These are phyloP conservation scores for Mycosphaerella sp. DNA, from an alignment of 2,329 filamentous ascomycete genomes.

Conservation along the genomic window DNA sequence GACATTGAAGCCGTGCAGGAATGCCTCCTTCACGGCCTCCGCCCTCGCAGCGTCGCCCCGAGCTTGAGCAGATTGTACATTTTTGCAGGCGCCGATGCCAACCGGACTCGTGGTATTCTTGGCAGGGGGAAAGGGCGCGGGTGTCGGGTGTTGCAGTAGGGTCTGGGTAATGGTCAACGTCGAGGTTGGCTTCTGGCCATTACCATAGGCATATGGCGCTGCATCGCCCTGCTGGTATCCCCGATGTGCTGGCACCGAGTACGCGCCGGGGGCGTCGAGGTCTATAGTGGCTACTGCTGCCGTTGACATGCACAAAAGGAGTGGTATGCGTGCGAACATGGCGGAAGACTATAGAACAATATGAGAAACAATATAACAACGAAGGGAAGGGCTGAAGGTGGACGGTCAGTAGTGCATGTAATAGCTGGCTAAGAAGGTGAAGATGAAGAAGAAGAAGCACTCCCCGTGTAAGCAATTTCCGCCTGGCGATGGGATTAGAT, in stretches of 20 bases:
- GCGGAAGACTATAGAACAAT: no score
- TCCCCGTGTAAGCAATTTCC: no score
- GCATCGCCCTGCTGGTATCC: neutral
- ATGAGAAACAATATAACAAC: no score
- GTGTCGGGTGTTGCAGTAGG: neutral
- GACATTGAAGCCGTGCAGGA: slow-evolving; percentile 17
- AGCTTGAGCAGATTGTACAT: slow-evolving; percentile 9
- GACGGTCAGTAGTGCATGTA: no score
- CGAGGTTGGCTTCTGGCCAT: neutral
- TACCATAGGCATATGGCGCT: slow-evolving; percentile 3
- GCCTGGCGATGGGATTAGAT: no score
- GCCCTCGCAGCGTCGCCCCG: slow-evolving; percentile 9
- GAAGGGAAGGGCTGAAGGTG: no score
- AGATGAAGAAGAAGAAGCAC: no score
- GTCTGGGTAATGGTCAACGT: slow-evolving; percentile 1
- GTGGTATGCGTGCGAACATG: neutral
- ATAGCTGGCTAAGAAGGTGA: no score
- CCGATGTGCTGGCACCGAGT: neutral
- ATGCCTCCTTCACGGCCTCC: slow-evolving; percentile 17
- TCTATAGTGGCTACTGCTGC: neutral
- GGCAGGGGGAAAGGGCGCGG: neutral
- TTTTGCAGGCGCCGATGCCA: slow-evolving; percentile 12
- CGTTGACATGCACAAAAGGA: neutral
- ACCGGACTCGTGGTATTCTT: neutral
- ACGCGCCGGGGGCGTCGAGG: neutral